Evolutionary conservation across 2,329 filamentous ascomycete genomes (phyloP).

Genomic region (Corynespora cassiicola): DNA sequence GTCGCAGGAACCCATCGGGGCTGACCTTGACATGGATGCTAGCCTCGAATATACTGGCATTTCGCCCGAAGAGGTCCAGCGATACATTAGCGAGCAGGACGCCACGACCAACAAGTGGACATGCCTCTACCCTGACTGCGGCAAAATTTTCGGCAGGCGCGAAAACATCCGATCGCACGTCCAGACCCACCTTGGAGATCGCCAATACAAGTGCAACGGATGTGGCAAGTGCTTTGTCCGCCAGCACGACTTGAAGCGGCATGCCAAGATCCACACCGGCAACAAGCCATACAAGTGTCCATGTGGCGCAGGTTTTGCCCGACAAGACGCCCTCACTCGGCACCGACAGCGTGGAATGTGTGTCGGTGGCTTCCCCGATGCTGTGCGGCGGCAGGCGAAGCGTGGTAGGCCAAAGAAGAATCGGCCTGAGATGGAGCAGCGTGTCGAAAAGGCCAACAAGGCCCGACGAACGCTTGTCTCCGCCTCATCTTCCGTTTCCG

Average conservation of each 20-base stretch:
- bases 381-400: slow-evolving; percentile 70
- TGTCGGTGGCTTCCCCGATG: slow-evolving; percentile 88
- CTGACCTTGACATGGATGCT: slow-evolving; percentile 63
- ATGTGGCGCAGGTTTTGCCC: slow-evolving; percentile 92
- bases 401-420: slow-evolving; percentile 70
- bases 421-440: slow-evolving; percentile 64
- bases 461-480: slow-evolving; percentile 52
- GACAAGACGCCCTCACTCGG: slow-evolving; percentile 92
- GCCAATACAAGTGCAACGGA: slow-evolving; percentile 91
- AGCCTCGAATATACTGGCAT: slow-evolving; percentile 80
- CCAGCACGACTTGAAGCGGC: slow-evolving; percentile 95
- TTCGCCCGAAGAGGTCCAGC: slow-evolving; percentile 74
- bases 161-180: slow-evolving; percentile 99
- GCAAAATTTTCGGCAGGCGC: slow-evolving; percentile 92
- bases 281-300: slow-evolving; percentile 95
- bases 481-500: slow-evolving; percentile 40
- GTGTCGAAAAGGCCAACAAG: slow-evolving; percentile 62
- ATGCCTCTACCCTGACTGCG: slow-evolving; percentile 70
- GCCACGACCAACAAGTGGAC: slow-evolving; percentile 53
- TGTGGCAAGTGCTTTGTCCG: slow-evolving; percentile 97
- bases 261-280: slow-evolving; percentile 96
- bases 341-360: slow-evolving; percentile 97
- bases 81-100: slow-evolving; percentile 56
- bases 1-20: slow-evolving; percentile 19
- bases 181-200: slow-evolving; percentile 95